Percentiles rank a stretch among this genome's conserved stretches.
Conservation (phyloP, 2,329 filamentous ascomycete genomes). For the Neurospora sp. region DNA sequence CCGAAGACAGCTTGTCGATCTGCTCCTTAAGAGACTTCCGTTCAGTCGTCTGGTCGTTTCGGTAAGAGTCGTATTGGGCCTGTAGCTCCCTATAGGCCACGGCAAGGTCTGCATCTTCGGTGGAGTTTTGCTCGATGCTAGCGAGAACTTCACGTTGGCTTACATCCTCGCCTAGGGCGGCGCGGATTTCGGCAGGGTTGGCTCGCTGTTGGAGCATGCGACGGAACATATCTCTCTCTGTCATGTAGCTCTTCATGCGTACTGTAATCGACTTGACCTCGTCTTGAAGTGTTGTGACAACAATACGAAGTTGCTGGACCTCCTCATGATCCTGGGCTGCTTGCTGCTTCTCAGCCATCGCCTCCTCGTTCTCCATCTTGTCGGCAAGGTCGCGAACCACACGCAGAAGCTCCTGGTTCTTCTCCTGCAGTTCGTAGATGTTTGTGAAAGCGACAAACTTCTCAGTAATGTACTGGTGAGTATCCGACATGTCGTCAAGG, state of each 20-base stretch:
- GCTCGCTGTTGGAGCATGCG: constrained; percentile 74
- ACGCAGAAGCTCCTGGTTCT: constrained; percentile 76
- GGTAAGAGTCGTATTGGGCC: constrained; percentile 79
- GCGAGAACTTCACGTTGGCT: constrained; percentile 42
- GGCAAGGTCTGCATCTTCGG: constrained; percentile 58
- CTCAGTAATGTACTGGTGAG: constrained; percentile 80
- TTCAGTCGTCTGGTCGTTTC: constrained; percentile 75
- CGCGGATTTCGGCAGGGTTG: constrained; percentile 51
- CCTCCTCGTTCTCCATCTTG: constrained; percentile 85
- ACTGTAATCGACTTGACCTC: constrained; percentile 74
- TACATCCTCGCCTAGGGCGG: constrained; percentile 59
- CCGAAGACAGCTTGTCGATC: constrained; percentile 67
- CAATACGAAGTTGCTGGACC: constrained; percentile 45
- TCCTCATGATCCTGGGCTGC: constrained; percentile 58
- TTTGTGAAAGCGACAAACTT: constrained; percentile 85
- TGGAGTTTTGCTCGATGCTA: constrained; percentile 48
- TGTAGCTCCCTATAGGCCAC: constrained; percentile 81
- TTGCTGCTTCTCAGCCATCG: constrained; percentile 54
- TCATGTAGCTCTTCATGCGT: constrained; percentile 85
- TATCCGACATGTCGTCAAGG: constrained; percentile 68
- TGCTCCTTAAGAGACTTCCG: constrained; percentile 77
- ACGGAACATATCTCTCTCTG: constrained; percentile 95
- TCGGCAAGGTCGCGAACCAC: constrained; percentile 79
- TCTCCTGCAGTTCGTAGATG: constrained; percentile 72
- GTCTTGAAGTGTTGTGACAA: constrained; percentile 50